A percentile compares a stretch with the other conserved stretches of the same genome.
Conservation (phyloP, 192 early-diverging fungal species). For the Chytriomyces hyalinus region DNA sequence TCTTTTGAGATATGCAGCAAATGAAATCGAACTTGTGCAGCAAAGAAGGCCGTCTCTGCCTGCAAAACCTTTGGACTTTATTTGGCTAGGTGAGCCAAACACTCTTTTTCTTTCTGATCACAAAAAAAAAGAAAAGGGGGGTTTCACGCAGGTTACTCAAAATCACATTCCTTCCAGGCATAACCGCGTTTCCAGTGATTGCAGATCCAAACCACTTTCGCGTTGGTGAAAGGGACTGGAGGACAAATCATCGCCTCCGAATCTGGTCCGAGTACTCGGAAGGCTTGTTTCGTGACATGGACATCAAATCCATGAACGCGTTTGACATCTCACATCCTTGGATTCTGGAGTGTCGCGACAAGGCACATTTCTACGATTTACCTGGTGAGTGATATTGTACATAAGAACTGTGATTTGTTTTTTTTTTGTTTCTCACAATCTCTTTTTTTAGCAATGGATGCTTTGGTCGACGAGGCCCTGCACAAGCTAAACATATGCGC, state of each 20-base stretch:
- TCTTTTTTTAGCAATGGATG: conserved; percentile 10
- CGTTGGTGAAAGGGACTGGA: not conserved
- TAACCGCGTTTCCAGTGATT: not conserved
- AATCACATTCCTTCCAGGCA: not conserved
- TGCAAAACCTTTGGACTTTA: not conserved
- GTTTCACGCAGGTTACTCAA: too few relatives aligned
- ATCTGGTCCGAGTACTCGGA: conserved; percentile 8
- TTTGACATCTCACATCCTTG: conserved; percentile 26
- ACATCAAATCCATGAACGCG: conserved; percentile 8
- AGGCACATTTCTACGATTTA: not conserved
- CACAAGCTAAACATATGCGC: conserved; percentile 23
- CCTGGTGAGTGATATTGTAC: not conserved
- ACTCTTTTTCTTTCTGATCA: not conserved
- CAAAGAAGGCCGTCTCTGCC: not conserved
- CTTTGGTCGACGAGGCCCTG: conserved; percentile 17
- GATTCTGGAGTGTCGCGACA: not conserved
- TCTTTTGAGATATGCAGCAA: not conserved
- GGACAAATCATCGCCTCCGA: conserved; percentile 19
- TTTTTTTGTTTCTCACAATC: not conserved
- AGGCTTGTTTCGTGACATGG: not conserved
- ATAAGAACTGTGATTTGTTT: not conserved
- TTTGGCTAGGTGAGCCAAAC: conserved; percentile 15
- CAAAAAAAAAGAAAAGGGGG: too few relatives aligned
- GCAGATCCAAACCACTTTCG: not conserved
- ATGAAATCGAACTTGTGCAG: not conserved